Evolutionary conservation across 345 rosid genomes (phyloP), one percentile per base, ranked within the genome.

Genomic region (Arabis alpina): DNA sequence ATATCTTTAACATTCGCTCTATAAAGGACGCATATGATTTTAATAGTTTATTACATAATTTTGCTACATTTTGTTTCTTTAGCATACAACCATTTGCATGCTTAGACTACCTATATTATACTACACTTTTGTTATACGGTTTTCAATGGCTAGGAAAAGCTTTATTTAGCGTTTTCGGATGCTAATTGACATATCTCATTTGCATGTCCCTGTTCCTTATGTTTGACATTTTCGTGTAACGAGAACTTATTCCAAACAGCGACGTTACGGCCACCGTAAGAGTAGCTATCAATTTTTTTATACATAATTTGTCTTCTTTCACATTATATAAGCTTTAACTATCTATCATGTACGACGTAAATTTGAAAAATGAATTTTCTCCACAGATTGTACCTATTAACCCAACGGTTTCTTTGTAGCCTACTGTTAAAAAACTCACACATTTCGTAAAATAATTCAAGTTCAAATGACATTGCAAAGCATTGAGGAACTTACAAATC

Each of bases 251-350:
- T 58, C n/a, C 16, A 25, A 37, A 40, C 19, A 19, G 15, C 7
- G 27, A 65, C 52, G 2, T 28, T 48, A 19, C 30, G 66, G 6
- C 8, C 51, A 65, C 51, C 70, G 60, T 65, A n/a, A 25, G 69
- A 50, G 54, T 45, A 28, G 66, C 52, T 45, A 8, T 61, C 65
- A 61, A 10, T 30, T 2, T 45, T 14, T 45, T 34, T 10, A 36
- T 14, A 53, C 61, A 15, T 36, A 27, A 24, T 4, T 15, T 11
- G 13, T 23, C 47, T 34, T 34, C 42, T 23, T 45, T 68, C 28
- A 47, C 28, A n/a, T 37, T 56, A 25, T 36, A 24, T 24, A n/a
- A 55, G 44, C 13, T 58, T 47, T 49, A 36, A 25, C 55, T 36
- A 47, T 43, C 55, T 36, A 47, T 43, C n/a, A 14, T 16, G 5